phyloP scores from a whole-genome alignment of 2,329 filamentous ascomycete genomes.

The Xylariaceae sp. region DNA sequence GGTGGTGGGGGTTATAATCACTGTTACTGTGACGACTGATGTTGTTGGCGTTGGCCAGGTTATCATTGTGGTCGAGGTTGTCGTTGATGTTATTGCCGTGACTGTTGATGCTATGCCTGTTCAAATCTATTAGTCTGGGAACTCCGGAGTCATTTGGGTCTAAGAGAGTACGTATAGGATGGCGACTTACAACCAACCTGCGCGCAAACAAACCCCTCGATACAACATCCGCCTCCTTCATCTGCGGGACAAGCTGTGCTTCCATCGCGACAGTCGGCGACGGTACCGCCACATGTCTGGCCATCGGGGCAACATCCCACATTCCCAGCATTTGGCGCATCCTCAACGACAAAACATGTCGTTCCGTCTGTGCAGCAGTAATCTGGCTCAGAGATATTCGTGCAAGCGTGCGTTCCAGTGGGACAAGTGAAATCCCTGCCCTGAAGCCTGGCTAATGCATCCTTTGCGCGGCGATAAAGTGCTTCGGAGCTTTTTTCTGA shows the following conservation, averaged over 20 bases:
- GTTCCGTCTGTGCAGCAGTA: conserved; percentile 70
- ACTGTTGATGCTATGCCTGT: conserved; percentile 36
- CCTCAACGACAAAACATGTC: conserved; percentile 62
- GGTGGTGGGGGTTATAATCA: conserved; percentile 18
- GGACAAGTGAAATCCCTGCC: conserved; percentile 66
- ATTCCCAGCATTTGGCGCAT: conserved; percentile 58
- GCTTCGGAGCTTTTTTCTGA: conserved; percentile 2
- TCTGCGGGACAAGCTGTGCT: conserved; percentile 64
- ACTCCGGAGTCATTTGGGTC: no score
- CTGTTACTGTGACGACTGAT: conserved; percentile 24
- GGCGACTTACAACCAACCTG: conserved; percentile 64
- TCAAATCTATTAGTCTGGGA: not conserved
- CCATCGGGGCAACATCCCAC: conserved; percentile 75
- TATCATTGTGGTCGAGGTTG: conserved; percentile 29
- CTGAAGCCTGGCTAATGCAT: conserved; percentile 47
- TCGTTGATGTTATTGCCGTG: conserved; percentile 37
- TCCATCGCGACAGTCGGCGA: conserved; percentile 59
- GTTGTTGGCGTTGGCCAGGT: conserved; percentile 41
- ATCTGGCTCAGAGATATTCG: conserved; percentile 61
- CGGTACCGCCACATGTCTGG: conserved; percentile 58
- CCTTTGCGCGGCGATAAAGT: conserved; percentile 44
- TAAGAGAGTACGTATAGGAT: conserved; percentile 2
- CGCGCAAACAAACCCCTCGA: conserved; percentile 67
- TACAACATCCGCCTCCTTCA: conserved; percentile 73
- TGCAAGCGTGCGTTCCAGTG: conserved; percentile 62